Conservation (phyloP, 1,284 basidiomycete species). For the Pulveroboletus sp. region DNA sequence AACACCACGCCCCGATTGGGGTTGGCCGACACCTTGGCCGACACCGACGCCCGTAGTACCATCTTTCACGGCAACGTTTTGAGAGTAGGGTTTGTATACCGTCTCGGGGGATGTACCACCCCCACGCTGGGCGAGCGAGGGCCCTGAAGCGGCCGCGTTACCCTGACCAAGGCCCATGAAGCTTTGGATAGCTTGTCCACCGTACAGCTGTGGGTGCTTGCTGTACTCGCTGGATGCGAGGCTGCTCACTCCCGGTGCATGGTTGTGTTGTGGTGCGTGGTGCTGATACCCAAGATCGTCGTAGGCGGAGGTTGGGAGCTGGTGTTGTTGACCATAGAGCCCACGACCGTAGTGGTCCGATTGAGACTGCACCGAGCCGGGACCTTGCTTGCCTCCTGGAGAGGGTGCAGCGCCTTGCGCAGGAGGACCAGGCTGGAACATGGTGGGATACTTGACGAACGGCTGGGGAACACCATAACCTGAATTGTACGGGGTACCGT, state of each 20-base stretch:
- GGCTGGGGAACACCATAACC: constrained; percentile 68
- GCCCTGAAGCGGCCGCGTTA: constrained; percentile 45
- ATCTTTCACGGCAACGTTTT: constrained; percentile 56
- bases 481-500: constrained; percentile 69
- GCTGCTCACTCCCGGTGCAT: constrained; percentile 53
- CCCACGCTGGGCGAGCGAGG: constrained; percentile 47
- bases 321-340: constrained; percentile 63
- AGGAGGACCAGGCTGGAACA: constrained; percentile 69
- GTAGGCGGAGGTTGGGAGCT: constrained; percentile 54
- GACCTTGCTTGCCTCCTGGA: constrained; percentile 62
- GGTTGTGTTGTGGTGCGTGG: constrained; percentile 51
- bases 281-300: constrained; percentile 68
- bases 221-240: constrained; percentile 61
- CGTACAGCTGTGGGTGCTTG: constrained; percentile 62
- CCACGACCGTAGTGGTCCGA: constrained; percentile 58
- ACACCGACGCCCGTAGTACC: constrained; percentile 49
- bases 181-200: constrained; percentile 61
- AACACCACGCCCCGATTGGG: constrained; percentile 47
- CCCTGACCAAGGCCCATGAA: constrained; percentile 68
- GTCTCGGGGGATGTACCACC: constrained; percentile 64
- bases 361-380: constrained; percentile 57
- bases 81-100: constrained; percentile 70
- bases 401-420: constrained; percentile 63
- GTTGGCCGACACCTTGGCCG: constrained; percentile 44
- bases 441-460: constrained; percentile 72